Base-by-base conservation (phyloP, 495 filamentous ascomycete genomes). In the Cladorrhinum samala region DNA sequence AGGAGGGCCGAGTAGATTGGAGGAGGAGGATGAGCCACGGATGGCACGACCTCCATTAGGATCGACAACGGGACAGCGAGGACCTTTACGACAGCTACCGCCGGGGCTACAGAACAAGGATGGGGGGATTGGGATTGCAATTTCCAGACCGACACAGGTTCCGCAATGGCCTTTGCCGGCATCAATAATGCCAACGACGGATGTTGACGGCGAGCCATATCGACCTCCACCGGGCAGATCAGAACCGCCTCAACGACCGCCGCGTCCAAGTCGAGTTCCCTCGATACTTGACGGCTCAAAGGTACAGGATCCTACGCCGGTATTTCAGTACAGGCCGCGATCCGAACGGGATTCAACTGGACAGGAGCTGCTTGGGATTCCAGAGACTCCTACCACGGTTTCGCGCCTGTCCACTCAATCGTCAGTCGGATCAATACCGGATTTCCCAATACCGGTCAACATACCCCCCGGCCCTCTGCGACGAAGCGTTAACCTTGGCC, bases 181-280 rank as follows among this genome's bases (percentile, higher is more conserved):
- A 13, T 70, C 78, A 9, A 58, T 73, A 53, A 64, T 75, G 27
- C 61, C 73, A 50, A 54, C 62, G 55, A 44, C 70, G 50, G 62
- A 56, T 46, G 42, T 58, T 56, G 62, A 61, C 65, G 48, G 69
- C 58, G 56, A 70, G 57, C 56, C 68, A 40, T 78, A 77, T 50
- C 68, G 75, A 59, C 74, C 78, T 58, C 67, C 76, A 21, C 60
- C 64, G 3, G 77, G 77, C 7, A 70, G 74, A 53, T 79, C 79
- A 25, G 76, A 79, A 57, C 78, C 84, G 39, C 86, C 86, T 9
- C 80, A 81, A 65, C 76, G 86, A 55, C 87, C 87, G 19, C 82
- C 81, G 33, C 78, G 83, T 38, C 86, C 85, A 56, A 82, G 72
- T 60, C 70, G 70, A 65, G 80, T 79, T 39, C 81, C 72, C 47